Evolutionary conservation across 768 basidiomycete genomes (phyloP), one percentile per base, ranked within the genome.

Genomic region (Lyophyllum atratum): DNA sequence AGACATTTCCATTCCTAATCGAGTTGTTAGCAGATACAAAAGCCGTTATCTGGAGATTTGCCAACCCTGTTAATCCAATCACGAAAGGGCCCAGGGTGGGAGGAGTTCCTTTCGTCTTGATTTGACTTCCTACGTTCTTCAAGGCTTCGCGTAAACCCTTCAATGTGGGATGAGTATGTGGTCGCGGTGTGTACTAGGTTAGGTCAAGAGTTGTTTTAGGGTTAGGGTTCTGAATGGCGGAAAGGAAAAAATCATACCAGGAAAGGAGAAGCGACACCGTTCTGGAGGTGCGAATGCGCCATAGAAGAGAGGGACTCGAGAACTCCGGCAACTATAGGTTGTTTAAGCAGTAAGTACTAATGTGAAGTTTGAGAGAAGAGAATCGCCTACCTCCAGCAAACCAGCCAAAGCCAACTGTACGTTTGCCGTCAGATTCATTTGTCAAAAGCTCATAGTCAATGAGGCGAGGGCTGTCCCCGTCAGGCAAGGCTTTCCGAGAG

Each of bases 371-470:
- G 56, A 46, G 34, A 9, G 47, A 24, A 22, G 3, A 25, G 14
- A 49, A 3, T n/a, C 25, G 64, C 83, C 49, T 56, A 92, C 92
- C 89, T 71, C 95, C 95, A 0, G 95, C 95, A 63, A 89, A 93
- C 86, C 87, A 94, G 1, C 94, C 95, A 74, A 97, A 96, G 0
- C 88, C 93, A 17, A 95, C 92, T 0, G 89, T 90, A 21, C 95
- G 77, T 68, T 89, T 89, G 3, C 87, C 90, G 24, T 76, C 61
- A 0, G 50, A 61, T 2, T 68, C 69, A 34, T 79, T 81, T 2
- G 84, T 89, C 24, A 97, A 72, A 2, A 95, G 81, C 66, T 97
- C 95, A 64, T 92, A 95, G 70, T 97, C 95, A 52, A 97, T 80
- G 14, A 96, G 70, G 2, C 81, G 76, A 1, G 86, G 82, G 4